Evolutionary conservation across 1,284 basidiomycete species (phyloP), one percentile per base, ranked within the genome.

Genomic region (Butyriboletus appendiculatus): DNA sequence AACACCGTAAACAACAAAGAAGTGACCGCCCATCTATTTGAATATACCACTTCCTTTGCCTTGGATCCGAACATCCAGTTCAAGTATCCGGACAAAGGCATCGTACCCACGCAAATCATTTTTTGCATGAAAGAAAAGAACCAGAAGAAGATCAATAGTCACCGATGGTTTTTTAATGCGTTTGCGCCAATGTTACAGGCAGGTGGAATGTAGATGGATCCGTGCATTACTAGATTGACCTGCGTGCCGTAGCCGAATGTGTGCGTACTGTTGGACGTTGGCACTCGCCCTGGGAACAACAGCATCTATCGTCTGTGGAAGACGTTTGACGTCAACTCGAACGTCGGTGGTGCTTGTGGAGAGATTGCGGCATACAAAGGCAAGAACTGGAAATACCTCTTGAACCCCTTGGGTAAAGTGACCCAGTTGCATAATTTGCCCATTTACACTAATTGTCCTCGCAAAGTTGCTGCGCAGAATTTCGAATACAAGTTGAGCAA

Each of bases 111-210:
- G 4, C 94, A 97, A 68, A 92, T 96, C 52, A 85, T 96, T 32
- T 94, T 95, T 69, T 90, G 87, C 66, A 83, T 98, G 76, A 98
- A 98, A 78, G 95, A 93, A 75, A 92, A 88, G 77, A 97, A 97
- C 70, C 86, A 90, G 66, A 96, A 94, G 77, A 98, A 98, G 76
- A 96, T 98, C 68, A 98, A 96, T 66, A 92, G 90, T 56, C 96
- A 98, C 67, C 78, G 94, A 42, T 96, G 93, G 95, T 94, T 95
- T 71, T 96, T 97, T 73, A 96, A 96, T 68, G 95, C 93, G 0
- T 96, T 97, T 69, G 85, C 79, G 0, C 76, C 81, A 1, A 72
- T 87, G 65, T 68, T 90, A 22, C 84, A 94, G 80, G 90, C 88
- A 22, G 2, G 68, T 26, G 24, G 33, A 28, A 26, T 37, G 6